Evolutionary conservation across 2,329 filamentous ascomycete genomes (phyloP).

Genomic region (Aspergillus latus): DNA sequence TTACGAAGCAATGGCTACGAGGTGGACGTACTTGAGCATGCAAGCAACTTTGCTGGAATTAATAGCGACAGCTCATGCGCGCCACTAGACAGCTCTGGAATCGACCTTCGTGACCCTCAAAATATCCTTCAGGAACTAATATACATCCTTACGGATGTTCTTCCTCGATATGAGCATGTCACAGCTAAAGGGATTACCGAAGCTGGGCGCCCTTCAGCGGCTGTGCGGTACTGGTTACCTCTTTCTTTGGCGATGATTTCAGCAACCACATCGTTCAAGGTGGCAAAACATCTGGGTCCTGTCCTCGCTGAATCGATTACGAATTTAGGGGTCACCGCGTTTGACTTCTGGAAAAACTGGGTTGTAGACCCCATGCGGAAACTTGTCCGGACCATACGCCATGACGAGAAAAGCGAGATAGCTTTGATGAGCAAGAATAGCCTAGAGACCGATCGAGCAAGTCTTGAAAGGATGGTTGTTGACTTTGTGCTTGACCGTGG

Average conservation of each 20-base stretch:
- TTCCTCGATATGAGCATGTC: slow-evolving; percentile 65
- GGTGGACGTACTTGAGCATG: slow-evolving; percentile 55
- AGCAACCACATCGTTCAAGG: slow-evolving; percentile 78
- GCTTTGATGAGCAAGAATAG: slow-evolving; percentile 95
- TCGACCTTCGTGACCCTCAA: slow-evolving; percentile 33
- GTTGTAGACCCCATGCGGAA: slow-evolving; percentile 81
- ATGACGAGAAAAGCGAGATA: slow-evolving; percentile 89
- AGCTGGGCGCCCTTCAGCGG: slow-evolving; percentile 71
- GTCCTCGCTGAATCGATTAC: slow-evolving; percentile 78
- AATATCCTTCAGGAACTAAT: slow-evolving; percentile 37
- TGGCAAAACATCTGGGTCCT: slow-evolving; percentile 71
- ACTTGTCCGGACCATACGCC: slow-evolving; percentile 86
- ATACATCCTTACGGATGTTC: slow-evolving; percentile 64
- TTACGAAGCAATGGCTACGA: slow-evolving; percentile 69
- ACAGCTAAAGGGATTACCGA: slow-evolving; percentile 58
- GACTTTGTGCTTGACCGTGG: slow-evolving; percentile 89
- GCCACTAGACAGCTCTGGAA: not conserved
- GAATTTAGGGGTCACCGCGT: slow-evolving; percentile 72
- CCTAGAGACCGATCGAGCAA: slow-evolving; percentile 83
- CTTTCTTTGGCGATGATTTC: slow-evolving; percentile 70
- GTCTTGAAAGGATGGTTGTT: slow-evolving; percentile 95
- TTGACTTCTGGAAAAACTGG: slow-evolving; percentile 97
- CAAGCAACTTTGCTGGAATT: slow-evolving; percentile 56
- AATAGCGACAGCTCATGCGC: slow-evolving; percentile 59
- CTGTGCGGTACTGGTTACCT: slow-evolving; percentile 89